phyloP scores from a whole-genome alignment of 2,329 filamentous ascomycete species.

The Delphinella strobiligena region DNA sequence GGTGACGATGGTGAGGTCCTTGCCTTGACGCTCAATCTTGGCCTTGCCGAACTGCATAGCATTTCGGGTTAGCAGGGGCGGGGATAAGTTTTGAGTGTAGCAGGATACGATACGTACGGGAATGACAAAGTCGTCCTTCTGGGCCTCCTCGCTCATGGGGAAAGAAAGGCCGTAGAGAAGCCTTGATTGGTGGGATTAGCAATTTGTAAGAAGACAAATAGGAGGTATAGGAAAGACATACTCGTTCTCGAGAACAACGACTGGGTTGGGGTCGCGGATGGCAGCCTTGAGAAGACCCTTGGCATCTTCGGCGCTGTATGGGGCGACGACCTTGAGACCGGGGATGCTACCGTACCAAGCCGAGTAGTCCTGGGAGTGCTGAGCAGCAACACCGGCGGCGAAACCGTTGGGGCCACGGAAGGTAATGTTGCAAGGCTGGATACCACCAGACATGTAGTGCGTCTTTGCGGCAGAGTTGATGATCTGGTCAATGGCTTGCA shows the following conservation, averaged over 20 bases:
- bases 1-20: slow-evolving; percentile 90
- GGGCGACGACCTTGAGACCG: slow-evolving; percentile 89
- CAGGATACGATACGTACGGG: slow-evolving; percentile 37
- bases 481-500: slow-evolving; percentile 99
- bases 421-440: slow-evolving; percentile 98
- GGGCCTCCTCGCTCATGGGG: slow-evolving; percentile 93
- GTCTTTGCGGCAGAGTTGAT: slow-evolving; percentile 99
- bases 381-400: slow-evolving; percentile 84
- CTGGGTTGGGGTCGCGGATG: slow-evolving; percentile 95
- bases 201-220: not conserved
- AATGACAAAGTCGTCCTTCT: slow-evolving; percentile 92
- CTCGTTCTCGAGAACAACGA: slow-evolving; percentile 54
- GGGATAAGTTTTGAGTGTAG: not conserved
- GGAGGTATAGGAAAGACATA: slow-evolving; percentile 16
- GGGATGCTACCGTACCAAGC: slow-evolving; percentile 99
- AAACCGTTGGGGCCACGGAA: slow-evolving; percentile 99
- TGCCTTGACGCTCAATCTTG: slow-evolving; percentile 94
- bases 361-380: slow-evolving; percentile 98
- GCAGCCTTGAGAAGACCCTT: slow-evolving; percentile 97
- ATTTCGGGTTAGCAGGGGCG: not conserved
- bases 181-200: slow-evolving; percentile 29
- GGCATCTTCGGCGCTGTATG: slow-evolving; percentile 94
- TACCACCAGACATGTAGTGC: slow-evolving; percentile 99
- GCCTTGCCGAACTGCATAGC: slow-evolving; percentile 70
- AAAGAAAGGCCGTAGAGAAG: slow-evolving; percentile 84